Base-by-base conservation (phyloP, 306 rosid genomes). In the Glycine tomentella region DNA sequence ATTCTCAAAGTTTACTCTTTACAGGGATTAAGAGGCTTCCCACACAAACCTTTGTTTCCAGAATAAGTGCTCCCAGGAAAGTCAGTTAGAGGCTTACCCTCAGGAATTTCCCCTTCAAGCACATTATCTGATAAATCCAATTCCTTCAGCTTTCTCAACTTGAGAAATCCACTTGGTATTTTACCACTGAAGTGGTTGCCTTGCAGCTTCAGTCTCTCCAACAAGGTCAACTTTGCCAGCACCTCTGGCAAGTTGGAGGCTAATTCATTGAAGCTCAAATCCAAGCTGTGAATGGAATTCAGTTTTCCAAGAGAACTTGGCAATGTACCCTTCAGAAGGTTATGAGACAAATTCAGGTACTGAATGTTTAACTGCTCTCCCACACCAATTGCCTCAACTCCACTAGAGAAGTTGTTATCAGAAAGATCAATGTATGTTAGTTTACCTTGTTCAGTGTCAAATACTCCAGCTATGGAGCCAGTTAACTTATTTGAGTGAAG, bases 81-180 rank as follows among this genome's bases (percentile, higher is more conserved):
- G 77, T 87, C 87, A 62, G 81, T 85, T 66, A 91, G 82, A 49
- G 91, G 91, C 65, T 89, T 75, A 6, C 94, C 94, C 48, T 55
- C 62, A 16, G 93, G 97, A 64, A 90, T 93, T 86, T 93, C 88
- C 51, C 97, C 97, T 74, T 59, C 97, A 80, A 91, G 84, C 74
- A 79, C 80, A 83, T 93, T 93, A 62, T 90, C 79, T 53, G 94
- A 90, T 31, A 91, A 75, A 74, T 91, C 83, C 79, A 91, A 67
- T 34, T 88, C 87, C 81, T 75, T 90, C 36, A 93, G 75, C 68
- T 81, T 82, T 57, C 52, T 82, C 83, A 90, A 34, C 69, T 90
- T 85, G 78, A 88, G 76, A 85, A 90, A 90, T 74, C 74, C 91
- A 56, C 62, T 77, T 9, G 92, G 96, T 80, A 93, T 91, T 11